Evolutionary conservation across 139 green algal species (phyloP).

Genomic region (Gonium pectorale): DNA sequence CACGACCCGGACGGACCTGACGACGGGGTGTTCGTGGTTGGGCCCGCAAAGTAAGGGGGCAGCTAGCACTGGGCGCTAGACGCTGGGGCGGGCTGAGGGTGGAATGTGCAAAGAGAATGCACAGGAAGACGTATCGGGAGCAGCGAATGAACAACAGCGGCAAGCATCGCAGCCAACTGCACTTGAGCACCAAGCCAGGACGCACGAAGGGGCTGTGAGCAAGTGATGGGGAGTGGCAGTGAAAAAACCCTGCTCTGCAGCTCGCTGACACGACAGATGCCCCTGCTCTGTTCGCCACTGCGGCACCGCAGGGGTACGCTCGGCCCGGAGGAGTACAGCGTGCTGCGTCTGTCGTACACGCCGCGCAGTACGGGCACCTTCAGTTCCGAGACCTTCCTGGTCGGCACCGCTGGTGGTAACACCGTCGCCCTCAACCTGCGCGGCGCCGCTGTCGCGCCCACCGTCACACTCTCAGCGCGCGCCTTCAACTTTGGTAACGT

Average conservation of each 20-base stretch:
- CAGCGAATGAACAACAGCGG: no score
- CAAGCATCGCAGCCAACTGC: no score
- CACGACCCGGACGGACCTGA: constrained; percentile 34
- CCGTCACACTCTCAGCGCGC: constrained; percentile 58
- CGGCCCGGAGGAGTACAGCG: constrained; percentile 60
- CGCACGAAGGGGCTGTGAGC: no score
- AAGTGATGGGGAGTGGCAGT: no score
- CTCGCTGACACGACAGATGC: no score
- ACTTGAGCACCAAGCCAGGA: no score
- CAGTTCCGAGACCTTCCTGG: constrained; percentile 64
- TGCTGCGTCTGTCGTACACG: constrained; percentile 67
- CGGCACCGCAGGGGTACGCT: constrained; percentile 58
- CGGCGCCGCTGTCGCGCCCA: constrained; percentile 61
- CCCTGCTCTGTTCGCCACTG: no score
- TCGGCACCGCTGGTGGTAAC: constrained; percentile 73
- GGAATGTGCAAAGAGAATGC: not conserved
- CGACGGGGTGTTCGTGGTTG: constrained; percentile 52
- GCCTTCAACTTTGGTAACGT: constrained; percentile 77
- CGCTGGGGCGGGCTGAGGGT: not conserved
- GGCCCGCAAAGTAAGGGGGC: constrained; percentile 23
- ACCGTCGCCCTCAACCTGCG: constrained; percentile 52
- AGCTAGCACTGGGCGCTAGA: not conserved
- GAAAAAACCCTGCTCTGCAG: no score
- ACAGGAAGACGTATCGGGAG: no score
- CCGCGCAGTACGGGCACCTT: constrained; percentile 66